Evolutionary conservation across 2,329 filamentous ascomycete genomes (phyloP), one percentile per base, ranked within the genome.

Genomic region (Trichoderma atroviride): DNA sequence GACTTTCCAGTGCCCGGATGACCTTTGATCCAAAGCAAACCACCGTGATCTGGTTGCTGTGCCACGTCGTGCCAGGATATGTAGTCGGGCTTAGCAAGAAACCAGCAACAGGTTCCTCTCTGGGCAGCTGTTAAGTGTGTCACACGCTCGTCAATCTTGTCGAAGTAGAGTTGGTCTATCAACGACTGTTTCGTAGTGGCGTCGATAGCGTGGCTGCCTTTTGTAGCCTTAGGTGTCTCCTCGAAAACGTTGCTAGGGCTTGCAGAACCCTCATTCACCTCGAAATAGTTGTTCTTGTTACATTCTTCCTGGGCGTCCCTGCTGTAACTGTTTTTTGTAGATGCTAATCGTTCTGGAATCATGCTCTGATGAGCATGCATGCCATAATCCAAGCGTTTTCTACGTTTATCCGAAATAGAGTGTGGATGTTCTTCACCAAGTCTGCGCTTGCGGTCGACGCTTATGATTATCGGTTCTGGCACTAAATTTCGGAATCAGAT

Each of bases 61-160:
- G 19, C 19, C 5, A 19, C 7, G 22, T 72, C 13, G 1, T 70
- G 14, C 72, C 74, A 75, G 5, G 11, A 22, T 0, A 61, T 19
- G 4, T 74, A 75, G 0, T 71, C 16, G 0, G 24, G 29, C 2
- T 70, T 53, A 0, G 50, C 3, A 0, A 74, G 56, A 0, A 76
- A 62, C 74, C 74, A 76, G 0, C n/a, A n/a, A 5, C 72, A 76
- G 0, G 74, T 75, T 22, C 11, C 52, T 1, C 22, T 43, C 50
- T 68, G 64, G 14, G 63, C 52, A 11, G 52, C 52, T 1, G 52
- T 37, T n/a, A 66, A 2, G 1, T n/a, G 47, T 29, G 55, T 56
- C 11, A 43, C 11, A 4, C 61, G 61, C 16, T 64, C 61, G 11
- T 56, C 61, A 4, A 64, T 64, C 7, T 64, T 40, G 11, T 55